These are phyloP conservation scores for Sporormia fimetaria DNA, from an alignment of 495 filamentous ascomycete species.

Conservation along the genomic window DNA sequence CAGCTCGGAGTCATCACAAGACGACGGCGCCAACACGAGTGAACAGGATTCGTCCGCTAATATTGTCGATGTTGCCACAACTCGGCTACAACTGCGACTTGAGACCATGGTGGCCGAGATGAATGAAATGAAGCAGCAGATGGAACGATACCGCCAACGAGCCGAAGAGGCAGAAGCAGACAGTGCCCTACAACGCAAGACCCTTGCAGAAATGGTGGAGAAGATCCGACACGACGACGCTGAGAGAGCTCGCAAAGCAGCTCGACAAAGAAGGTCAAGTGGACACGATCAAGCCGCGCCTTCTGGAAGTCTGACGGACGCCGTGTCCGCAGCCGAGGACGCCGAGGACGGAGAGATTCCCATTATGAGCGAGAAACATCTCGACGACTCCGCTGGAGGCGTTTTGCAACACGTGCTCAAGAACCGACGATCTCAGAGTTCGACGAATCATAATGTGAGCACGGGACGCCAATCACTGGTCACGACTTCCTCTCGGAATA, in stretches of 20 bases:
- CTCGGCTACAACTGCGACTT: constrained; percentile 55
- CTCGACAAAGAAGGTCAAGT: constrained; percentile 16
- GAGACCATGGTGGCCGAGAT: constrained; percentile 76
- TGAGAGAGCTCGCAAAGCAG: too few relatives aligned
- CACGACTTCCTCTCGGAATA: constrained; percentile 28
- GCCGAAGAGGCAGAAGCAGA: constrained; percentile 75
- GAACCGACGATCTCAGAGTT: constrained; percentile 30
- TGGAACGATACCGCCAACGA: constrained; percentile 62
- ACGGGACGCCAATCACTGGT: constrained; percentile 32
- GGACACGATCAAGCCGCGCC: too few relatives aligned
- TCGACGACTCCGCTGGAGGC: constrained; percentile 8
- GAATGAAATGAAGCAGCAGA: constrained; percentile 66
- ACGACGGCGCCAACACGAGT: constrained; percentile 37
- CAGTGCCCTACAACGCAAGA: constrained; percentile 51
- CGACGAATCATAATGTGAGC: constrained; percentile 25
- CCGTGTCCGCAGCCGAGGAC: too few relatives aligned
- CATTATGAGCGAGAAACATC: constrained; percentile 21
- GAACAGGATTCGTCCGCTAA: constrained; percentile 28
- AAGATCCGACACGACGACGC: constrained; percentile 61
- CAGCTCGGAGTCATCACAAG: constrained; percentile 32
- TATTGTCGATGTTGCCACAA: constrained; percentile 12
- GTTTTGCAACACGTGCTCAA: constrained; percentile 27
- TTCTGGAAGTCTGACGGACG: too few relatives aligned
- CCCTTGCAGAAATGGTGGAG: constrained; percentile 79
- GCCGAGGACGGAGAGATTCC: constrained; percentile 16